Evolutionary conservation across 2,329 filamentous ascomycete species (phyloP).

Genomic region (Blumeriella jaapii): DNA sequence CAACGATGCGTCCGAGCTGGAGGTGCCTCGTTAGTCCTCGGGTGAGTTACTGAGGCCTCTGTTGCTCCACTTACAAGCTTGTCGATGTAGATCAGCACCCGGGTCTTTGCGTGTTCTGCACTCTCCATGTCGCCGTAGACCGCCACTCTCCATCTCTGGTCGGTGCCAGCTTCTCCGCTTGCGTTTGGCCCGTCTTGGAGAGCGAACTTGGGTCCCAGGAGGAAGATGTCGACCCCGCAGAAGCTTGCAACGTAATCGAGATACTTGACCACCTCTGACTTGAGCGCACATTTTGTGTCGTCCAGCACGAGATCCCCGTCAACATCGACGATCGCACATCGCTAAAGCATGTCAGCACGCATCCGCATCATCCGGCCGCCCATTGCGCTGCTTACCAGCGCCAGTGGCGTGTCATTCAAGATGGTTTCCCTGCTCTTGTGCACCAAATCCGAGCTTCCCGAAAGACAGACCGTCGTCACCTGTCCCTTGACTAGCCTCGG

Average conservation of each 20-base stretch:
- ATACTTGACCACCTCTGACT: constrained; percentile 67
- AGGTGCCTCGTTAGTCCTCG: constrained; percentile 29
- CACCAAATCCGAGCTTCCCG: constrained; percentile 76
- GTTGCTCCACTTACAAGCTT: constrained; percentile 18
- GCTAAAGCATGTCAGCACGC: constrained; percentile 39
- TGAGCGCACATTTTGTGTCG: constrained; percentile 50
- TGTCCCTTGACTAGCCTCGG: constrained; percentile 58
- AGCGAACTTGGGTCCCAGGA: constrained; percentile 79
- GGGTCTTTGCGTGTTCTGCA: constrained; percentile 91
- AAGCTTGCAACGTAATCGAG: constrained; percentile 78
- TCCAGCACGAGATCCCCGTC: constrained; percentile 86
- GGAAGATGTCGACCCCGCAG: constrained; percentile 92
- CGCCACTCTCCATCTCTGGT: constrained; percentile 82
- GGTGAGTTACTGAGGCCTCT: background rate
- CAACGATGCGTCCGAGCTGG: constrained; percentile 62
- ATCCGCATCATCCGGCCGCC: constrained; percentile 13
- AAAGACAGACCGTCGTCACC: constrained; percentile 83
- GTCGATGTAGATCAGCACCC: constrained; percentile 93
- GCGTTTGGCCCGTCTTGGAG: constrained; percentile 64
- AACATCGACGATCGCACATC: constrained; percentile 86
- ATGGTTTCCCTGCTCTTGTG: constrained; percentile 84
- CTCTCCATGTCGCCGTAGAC: constrained; percentile 95
- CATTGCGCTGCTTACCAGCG: constrained; percentile 54
- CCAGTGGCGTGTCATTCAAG: constrained; percentile 82
- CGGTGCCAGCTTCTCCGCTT: constrained; percentile 63